These are phyloP conservation scores for Fusarium solani-melongenae DNA, from an alignment of 2,329 filamentous ascomycete species.

Conservation along the genomic window DNA sequence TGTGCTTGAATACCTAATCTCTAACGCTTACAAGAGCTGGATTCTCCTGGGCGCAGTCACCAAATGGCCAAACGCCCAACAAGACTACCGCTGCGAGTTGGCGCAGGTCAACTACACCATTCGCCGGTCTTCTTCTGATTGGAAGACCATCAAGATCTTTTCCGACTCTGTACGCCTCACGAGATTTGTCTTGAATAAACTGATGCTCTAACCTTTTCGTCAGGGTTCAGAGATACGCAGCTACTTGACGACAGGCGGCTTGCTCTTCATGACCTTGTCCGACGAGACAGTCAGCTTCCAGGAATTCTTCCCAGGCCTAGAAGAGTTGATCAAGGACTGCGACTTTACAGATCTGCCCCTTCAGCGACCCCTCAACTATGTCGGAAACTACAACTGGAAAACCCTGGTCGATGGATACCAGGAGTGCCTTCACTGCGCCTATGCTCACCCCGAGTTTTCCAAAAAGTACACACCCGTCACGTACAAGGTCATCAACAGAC, in stretches of 20 bases:
- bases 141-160: not conserved
- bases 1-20: not conserved
- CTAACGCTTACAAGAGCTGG: slow-evolving; percentile 18
- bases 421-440: slow-evolving; percentile 69
- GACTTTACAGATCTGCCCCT: slow-evolving; percentile 66
- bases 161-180: not conserved
- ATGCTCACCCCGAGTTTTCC: slow-evolving; percentile 67
- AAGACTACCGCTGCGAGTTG: slow-evolving; percentile 16
- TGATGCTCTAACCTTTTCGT: not conserved
- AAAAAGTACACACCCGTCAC: slow-evolving; percentile 65
- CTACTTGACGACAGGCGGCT: slow-evolving; percentile 60
- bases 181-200: not conserved
- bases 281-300: slow-evolving; percentile 59
- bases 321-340: slow-evolving; percentile 58
- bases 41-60: slow-evolving; percentile 21
- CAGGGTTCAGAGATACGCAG: slow-evolving; percentile 28
- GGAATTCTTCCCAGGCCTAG: slow-evolving; percentile 64
- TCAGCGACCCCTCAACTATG: slow-evolving; percentile 64
- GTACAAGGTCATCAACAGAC: slow-evolving; percentile 64
- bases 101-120: slow-evolving; percentile 21
- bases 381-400: slow-evolving; percentile 62
- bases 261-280: slow-evolving; percentile 63
- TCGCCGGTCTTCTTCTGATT: not conserved
- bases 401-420: slow-evolving; percentile 32
- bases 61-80: slow-evolving; percentile 18